phyloP scores from a whole-genome alignment of 768 basidiomycete genomes.

The Naganishia randhawae region DNA sequence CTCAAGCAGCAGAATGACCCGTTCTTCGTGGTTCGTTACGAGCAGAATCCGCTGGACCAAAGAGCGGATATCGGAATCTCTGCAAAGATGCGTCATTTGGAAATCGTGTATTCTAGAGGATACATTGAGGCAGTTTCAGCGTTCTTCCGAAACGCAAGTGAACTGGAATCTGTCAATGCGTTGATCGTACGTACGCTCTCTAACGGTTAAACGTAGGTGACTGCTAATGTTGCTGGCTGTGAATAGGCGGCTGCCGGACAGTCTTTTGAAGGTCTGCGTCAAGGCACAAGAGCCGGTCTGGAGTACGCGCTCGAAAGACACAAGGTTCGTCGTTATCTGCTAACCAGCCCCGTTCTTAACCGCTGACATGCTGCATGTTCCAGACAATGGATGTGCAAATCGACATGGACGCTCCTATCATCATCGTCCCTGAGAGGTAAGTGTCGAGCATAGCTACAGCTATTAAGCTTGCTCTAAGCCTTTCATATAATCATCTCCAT shows the following conservation, averaged over 20 bases:
- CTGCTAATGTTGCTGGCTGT: background rate
- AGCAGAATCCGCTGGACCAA: constrained; percentile 84
- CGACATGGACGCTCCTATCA: constrained; percentile 93
- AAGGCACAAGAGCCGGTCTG: constrained; percentile 87
- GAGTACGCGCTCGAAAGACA: constrained; percentile 89
- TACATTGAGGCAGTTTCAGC: constrained; percentile 86
- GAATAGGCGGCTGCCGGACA: constrained; percentile 79
- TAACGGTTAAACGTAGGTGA: background rate
- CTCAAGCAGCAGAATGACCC: constrained; percentile 47
- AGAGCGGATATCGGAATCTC: constrained; percentile 86
- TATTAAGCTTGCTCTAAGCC: background rate
- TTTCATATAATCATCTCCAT: constrained; percentile 14
- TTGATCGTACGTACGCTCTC: constrained; percentile 61
- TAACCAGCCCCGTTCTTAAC: background rate
- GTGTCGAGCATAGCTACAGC: constrained; percentile 28
- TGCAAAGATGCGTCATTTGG: constrained; percentile 87
- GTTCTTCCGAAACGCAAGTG: constrained; percentile 92
- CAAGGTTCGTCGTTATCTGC: constrained; percentile 53
- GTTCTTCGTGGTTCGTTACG: constrained; percentile 88
- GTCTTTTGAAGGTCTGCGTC: constrained; percentile 85
- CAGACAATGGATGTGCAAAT: constrained; percentile 87
- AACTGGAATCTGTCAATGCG: constrained; percentile 91
- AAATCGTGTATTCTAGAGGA: constrained; percentile 90
- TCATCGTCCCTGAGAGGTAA: constrained; percentile 92
- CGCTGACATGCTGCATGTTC: background rate